Evolutionary conservation across 1,284 basidiomycete genomes (phyloP).

Genomic region (Phenoliferia sp.): DNA sequence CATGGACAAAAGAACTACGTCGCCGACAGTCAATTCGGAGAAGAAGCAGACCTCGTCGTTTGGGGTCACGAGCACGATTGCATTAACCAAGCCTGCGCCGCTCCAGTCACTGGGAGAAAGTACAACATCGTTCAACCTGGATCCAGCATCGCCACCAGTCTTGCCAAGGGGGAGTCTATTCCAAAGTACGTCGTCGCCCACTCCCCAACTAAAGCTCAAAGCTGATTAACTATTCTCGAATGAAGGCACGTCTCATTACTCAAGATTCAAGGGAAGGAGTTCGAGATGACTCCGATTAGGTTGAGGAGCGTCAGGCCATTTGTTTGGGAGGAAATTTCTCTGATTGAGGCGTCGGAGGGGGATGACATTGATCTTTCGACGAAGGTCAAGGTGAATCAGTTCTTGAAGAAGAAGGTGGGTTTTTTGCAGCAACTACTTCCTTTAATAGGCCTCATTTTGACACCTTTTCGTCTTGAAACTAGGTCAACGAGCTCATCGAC

Average conservation of each 20-base stretch:
- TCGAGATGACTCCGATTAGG: constrained; percentile 75
- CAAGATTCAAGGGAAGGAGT: constrained; percentile 79
- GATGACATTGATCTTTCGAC: constrained; percentile 57
- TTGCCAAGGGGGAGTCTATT: constrained; percentile 82
- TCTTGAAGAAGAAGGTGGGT: constrained; percentile 63
- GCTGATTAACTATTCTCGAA: constrained; percentile 1
- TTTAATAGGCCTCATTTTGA: background rate
- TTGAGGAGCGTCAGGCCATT: constrained; percentile 91
- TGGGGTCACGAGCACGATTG: constrained; percentile 99
- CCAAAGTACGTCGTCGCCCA: constrained; percentile 62
- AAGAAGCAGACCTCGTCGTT: constrained; percentile 85
- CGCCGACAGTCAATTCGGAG: constrained; percentile 95
- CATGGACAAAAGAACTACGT: constrained; percentile 90
- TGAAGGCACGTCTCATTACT: constrained; percentile 79
- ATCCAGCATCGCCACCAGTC: constrained; percentile 86
- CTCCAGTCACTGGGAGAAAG: constrained; percentile 80
- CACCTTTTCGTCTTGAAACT: too few species aligned
- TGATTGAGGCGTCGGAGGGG: constrained; percentile 69
- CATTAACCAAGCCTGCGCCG: constrained; percentile 68
- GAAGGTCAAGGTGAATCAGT: constrained; percentile 74
- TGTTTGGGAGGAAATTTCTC: constrained; percentile 75
- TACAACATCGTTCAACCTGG: constrained; percentile 95
- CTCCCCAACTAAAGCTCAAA: background rate
- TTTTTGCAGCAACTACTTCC: background rate
- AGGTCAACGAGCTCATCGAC: constrained; percentile 76